phyloP scores from a whole-genome alignment of 495 filamentous ascomycete species.

The Parmelia sp. region DNA sequence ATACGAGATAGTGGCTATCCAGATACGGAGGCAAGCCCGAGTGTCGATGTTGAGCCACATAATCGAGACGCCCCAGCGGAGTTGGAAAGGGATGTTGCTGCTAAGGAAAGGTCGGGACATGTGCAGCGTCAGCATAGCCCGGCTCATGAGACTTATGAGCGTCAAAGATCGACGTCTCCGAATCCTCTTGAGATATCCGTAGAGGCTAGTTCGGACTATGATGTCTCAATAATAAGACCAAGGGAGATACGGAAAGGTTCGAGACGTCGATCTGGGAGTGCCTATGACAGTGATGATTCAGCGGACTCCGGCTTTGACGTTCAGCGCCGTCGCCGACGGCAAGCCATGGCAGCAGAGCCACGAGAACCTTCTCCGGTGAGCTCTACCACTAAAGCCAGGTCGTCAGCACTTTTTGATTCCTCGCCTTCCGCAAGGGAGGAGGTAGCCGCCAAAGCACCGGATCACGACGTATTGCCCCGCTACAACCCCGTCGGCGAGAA shows the following conservation, averaged over 20 bases:
- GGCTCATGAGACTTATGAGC: neutral
- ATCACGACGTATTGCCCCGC: neutral
- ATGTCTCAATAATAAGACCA: conserved; percentile 5
- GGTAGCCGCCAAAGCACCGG: conserved; percentile 3
- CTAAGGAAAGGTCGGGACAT: neutral
- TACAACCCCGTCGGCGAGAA: neutral
- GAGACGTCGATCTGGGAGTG: conserved; percentile 12
- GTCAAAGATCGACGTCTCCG: conserved; percentile 1
- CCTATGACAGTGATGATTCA: conserved; percentile 24
- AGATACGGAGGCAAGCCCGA: conserved; percentile 30
- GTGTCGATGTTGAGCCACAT: conserved; percentile 12
- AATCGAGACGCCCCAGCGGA: neutral
- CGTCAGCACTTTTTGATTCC: conserved; percentile 48
- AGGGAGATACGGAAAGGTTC: conserved; percentile 10
- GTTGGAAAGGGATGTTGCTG: neutral
- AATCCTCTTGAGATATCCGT: neutral
- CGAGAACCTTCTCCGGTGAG: conserved; percentile 41
- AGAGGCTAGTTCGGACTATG: conserved; percentile 6
- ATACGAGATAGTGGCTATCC: conserved; percentile 42
- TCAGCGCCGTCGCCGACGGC: conserved; percentile 18
- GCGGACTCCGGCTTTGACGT: conserved; percentile 23
- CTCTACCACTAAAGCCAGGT: conserved; percentile 47
- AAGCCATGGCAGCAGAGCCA: conserved; percentile 18
- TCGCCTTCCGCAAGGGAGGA: conserved; percentile 41
- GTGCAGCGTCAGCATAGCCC: neutral